Evolutionary conservation across 345 rosid genomes (phyloP).

Genomic region (Arabidopsis arenosa): DNA sequence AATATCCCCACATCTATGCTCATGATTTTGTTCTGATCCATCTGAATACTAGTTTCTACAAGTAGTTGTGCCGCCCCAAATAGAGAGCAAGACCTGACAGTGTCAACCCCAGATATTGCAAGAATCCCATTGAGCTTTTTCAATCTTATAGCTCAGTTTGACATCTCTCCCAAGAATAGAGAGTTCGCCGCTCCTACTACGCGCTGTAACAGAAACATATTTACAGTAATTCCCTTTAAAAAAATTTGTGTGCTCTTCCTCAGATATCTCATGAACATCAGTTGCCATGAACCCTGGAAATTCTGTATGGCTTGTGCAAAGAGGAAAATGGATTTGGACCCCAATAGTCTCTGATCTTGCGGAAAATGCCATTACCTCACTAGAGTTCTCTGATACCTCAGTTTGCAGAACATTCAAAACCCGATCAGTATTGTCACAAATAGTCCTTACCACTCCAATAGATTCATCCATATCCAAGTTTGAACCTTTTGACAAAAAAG

Average conservation of each 20-base stretch:
- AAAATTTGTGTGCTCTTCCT: constrained; percentile 39
- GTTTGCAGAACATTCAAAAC: constrained; percentile 38
- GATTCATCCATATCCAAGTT: constrained; percentile 31
- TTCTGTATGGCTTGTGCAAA: constrained; percentile 45
- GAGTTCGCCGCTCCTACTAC: constrained; percentile 55
- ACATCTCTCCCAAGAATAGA: constrained; percentile 49
- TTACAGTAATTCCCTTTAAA: constrained; percentile 54
- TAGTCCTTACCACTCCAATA: constrained; percentile 26
- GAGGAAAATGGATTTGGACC: constrained; percentile 60
- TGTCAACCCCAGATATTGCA: constrained; percentile 47
- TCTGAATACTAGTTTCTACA: constrained; percentile 54
- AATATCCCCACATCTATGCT: constrained; percentile 50
- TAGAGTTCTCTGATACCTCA: constrained; percentile 39
- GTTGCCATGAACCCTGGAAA: constrained; percentile 44
- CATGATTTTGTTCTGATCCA: constrained; percentile 46
- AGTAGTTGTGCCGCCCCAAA: constrained; percentile 60
- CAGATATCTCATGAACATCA: constrained; percentile 43
- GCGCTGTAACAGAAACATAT: constrained; percentile 52
- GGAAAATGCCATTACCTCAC: constrained; percentile 33
- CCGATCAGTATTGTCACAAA: constrained; percentile 45
- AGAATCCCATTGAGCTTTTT: constrained; percentile 57
- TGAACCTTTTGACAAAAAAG: constrained; percentile 42
- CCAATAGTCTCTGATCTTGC: constrained; percentile 66
- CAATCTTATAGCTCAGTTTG: constrained; percentile 59
- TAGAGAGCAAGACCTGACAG: constrained; percentile 62